Evolutionary conservation across 257 asterid species (phyloP).

Genomic region (Coffea canephora): DNA sequence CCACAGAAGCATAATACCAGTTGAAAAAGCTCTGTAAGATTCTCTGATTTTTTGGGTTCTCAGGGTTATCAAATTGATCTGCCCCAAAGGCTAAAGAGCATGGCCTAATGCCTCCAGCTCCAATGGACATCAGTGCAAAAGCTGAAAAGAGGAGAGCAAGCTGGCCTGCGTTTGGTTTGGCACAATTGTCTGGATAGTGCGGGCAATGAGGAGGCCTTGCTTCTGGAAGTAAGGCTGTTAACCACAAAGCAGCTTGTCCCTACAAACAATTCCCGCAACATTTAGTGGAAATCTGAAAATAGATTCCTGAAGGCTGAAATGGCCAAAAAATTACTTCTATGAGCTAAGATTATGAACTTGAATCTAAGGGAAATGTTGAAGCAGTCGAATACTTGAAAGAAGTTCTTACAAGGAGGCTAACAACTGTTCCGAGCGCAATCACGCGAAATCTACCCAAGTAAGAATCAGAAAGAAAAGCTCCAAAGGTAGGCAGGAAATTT

Average conservation of each 20-base stretch:
- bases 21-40: constrained; percentile 58
- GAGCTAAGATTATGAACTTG: too few species aligned
- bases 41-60: constrained; percentile 49
- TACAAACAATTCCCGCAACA: constrained; percentile 8
- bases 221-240: constrained; percentile 48
- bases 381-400: background rate
- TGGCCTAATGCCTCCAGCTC: constrained; percentile 74
- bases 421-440: constrained; percentile 44
- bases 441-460: constrained; percentile 67
- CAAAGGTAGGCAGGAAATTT: constrained; percentile 62
- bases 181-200: constrained; percentile 33
- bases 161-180: constrained; percentile 44
- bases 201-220: constrained; percentile 46
- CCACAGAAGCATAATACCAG: constrained; percentile 63
- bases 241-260: constrained; percentile 52
- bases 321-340: background rate
- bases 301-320: background rate
- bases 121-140: constrained; percentile 56
- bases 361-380: too few species aligned
- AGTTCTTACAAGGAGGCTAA: constrained; percentile 41
- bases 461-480: constrained; percentile 83
- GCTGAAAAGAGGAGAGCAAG: constrained; percentile 45
- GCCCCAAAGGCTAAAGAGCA: constrained; percentile 84
- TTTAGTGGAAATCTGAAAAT: too few species aligned
- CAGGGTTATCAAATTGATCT: constrained; percentile 59